Evolutionary conservation across 805 yeast genomes (phyloP), one percentile per base, ranked within the genome.

Genomic region (Saccharomycopsis vini): DNA sequence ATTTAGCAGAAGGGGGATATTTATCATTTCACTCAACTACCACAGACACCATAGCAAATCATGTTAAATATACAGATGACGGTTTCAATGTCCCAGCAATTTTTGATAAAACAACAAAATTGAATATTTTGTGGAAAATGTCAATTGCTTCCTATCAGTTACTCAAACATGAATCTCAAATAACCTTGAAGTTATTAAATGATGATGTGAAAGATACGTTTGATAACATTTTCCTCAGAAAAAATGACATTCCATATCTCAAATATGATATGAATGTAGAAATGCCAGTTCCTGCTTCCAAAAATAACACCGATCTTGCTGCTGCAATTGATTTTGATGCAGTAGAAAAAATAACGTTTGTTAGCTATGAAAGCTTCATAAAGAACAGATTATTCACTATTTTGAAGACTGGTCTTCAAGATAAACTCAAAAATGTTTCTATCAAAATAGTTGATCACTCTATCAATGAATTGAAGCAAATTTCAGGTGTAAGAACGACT

Each of bases 91-190:
- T 78, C 2, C 94, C 94, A 24, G 81, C 90, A 0, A 60, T 85
- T 5, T 82, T 80, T 55, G 95, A 85, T 58, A 81, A 79, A 55
- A 72, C 74, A 47, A 73, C 82, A n/a, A 81, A 79, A 55, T 69
- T 89, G 48, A 88, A 90, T 58, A 63, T 89, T 28, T 63, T 90
- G 40, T 85, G 89, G 74, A 86, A 84, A 58, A 77, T 88, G 81
- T 73, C 89, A 2, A 67, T 67, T 34, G 69, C 79, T 51, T 77
- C 90, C 0, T 84, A 84, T 56, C 65, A 68, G 36, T 54, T 73
- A 29, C 66, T 90, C 47, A 75, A 73, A 44, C 72, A 71, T 48
- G 78, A 76, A 52, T 95, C 97, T 1, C 61, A 56, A 28, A 76
- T 79, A 53, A 81, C 97, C 0, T 66, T 82, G 47, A 64, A 59